Evolutionary conservation across 345 rosid genomes (phyloP).

Genomic region (Bruguiera parviflora): DNA sequence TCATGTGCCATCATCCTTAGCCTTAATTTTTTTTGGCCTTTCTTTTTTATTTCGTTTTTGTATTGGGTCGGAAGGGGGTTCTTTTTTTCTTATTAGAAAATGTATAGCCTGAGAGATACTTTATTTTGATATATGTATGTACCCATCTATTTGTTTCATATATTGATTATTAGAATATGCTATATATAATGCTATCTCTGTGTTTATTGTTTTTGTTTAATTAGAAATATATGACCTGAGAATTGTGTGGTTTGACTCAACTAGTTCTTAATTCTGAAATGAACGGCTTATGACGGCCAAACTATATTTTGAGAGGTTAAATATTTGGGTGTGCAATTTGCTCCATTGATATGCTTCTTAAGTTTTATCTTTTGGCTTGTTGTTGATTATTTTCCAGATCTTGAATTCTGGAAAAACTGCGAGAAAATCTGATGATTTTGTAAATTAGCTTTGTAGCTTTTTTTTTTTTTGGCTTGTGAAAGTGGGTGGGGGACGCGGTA

Average conservation of each 20-base stretch:
- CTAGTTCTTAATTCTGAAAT: neutral
- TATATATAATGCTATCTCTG: neutral
- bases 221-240: neutral
- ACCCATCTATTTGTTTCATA: constrained; percentile 7
- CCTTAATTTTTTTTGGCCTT: neutral
- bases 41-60: constrained; percentile 7
- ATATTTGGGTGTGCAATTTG: neutral
- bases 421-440: neutral
- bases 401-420: neutral
- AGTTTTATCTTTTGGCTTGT: neutral
- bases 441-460: neutral
- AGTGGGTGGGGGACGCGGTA: no score
- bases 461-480: neutral
- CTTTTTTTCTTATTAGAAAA: constrained; percentile 20
- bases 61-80: constrained; percentile 1
- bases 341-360: neutral
- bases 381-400: neutral
- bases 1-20: constrained; percentile 13
- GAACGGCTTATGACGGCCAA: neutral
- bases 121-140: constrained; percentile 20
- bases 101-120: constrained; percentile 38
- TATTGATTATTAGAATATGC: constrained; percentile 9
- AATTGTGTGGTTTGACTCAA: neutral
- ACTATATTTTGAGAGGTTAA: neutral
- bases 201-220: neutral